A percentile compares a stretch with the other conserved stretches of the same genome.
Evolutionary conservation across 169 alveolate genomes (phyloP).

Genomic region (Plasmodium billcollinsi): DNA sequence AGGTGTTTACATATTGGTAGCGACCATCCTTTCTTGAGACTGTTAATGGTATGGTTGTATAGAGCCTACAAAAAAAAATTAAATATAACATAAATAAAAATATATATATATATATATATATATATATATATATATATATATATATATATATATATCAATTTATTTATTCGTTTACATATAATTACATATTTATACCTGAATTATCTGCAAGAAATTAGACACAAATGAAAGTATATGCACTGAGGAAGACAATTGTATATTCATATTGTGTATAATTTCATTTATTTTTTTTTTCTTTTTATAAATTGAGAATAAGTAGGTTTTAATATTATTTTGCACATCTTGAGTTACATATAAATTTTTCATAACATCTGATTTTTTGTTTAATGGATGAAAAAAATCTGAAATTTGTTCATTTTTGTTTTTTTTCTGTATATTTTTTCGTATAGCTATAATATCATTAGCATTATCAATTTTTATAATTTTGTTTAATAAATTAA

Average conservation of each 20-base stretch:
- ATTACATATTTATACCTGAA: conserved; percentile 25
- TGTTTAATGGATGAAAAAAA: conserved; percentile 71
- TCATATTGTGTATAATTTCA: conserved; percentile 30
- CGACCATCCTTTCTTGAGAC: conserved; percentile 48
- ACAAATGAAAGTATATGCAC: conserved; percentile 76
- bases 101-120: neutral
- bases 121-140: neutral
- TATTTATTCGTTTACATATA: neutral
- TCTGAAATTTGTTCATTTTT: conserved; percentile 4
- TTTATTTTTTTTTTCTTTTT: conserved; percentile 38
- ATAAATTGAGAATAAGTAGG: conserved; percentile 33
- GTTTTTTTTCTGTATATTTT: conserved; percentile 8
- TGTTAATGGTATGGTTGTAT: conserved; percentile 66
- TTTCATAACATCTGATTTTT: conserved; percentile 73
- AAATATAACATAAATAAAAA: neutral
- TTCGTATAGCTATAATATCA: conserved; percentile 44
- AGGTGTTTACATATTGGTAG: conserved; percentile 72
- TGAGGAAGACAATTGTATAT: conserved; percentile 57
- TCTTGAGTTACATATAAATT: conserved; percentile 65
- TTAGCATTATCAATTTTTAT: conserved; percentile 57
- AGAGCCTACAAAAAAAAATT: conserved; percentile 32
- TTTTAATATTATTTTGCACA: conserved; percentile 35
- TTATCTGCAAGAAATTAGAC: conserved; percentile 68
- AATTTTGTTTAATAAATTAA: conserved; percentile 6
- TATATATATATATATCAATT: neutral